Conservation (phyloP, 75 land plant genomes). For the Pseudotsuga menziesii region DNA sequence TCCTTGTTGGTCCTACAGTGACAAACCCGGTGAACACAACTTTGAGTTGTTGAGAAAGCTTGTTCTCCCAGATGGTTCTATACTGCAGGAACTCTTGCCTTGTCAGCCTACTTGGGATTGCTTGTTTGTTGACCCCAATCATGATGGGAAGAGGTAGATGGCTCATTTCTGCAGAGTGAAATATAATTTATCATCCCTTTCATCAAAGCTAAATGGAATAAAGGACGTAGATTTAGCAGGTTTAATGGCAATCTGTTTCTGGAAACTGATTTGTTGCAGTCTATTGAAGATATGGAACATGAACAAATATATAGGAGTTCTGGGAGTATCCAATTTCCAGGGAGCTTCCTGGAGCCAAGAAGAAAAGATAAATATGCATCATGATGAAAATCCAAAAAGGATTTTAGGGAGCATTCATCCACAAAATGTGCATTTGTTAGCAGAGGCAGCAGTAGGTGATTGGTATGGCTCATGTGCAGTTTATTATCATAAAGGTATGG, state of each 20-base stretch:
- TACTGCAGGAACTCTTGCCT: slow-evolving; percentile 59
- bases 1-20: slow-evolving; percentile 32
- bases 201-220: neutral
- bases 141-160: slow-evolving; percentile 57
- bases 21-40: slow-evolving; percentile 61
- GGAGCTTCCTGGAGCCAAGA: slow-evolving; percentile 84
- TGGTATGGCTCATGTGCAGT: slow-evolving; percentile 55
- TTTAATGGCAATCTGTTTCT: slow-evolving; percentile 1
- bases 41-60: slow-evolving; percentile 64
- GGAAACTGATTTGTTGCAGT: slow-evolving; percentile 26
- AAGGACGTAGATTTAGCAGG: neutral
- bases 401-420: slow-evolving; percentile 49
- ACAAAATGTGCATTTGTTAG: slow-evolving; percentile 53
- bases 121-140: slow-evolving; percentile 57
- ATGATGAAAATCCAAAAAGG: slow-evolving; percentile 43
- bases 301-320: slow-evolving; percentile 65
- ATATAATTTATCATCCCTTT: neutral
- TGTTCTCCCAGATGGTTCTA: slow-evolving; percentile 64
- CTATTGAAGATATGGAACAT: slow-evolving; percentile 88
- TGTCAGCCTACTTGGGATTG: slow-evolving; percentile 70
- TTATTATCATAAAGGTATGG: slow-evolving; percentile 18
- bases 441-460: slow-evolving; percentile 28
- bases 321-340: slow-evolving; percentile 86
- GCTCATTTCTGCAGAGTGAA: neutral
- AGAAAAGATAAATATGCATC: slow-evolving; percentile 57